These are phyloP conservation scores for Lizonia empirigonia DNA, from an alignment of 2,329 filamentous ascomycete species.

Conservation along the genomic window DNA sequence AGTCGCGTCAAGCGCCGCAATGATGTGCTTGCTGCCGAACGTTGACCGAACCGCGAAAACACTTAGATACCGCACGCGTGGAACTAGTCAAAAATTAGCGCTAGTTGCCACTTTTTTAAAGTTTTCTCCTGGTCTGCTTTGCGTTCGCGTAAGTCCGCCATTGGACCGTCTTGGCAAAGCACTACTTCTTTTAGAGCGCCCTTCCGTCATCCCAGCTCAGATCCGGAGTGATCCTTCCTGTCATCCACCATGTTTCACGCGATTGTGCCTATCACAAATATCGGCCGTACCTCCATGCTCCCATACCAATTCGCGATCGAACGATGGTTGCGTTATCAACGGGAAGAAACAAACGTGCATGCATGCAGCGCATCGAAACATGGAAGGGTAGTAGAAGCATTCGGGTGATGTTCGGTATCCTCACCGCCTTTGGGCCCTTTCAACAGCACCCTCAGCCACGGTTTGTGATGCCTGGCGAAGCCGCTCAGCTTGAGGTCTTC, in stretches of 20 bases:
- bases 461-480: constrained; percentile 5
- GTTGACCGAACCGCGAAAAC: constrained; percentile 34
- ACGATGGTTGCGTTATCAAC: constrained; percentile 13
- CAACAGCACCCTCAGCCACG: constrained; percentile 4
- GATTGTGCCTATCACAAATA: constrained; percentile 17
- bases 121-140: constrained; percentile 27
- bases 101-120: constrained; percentile 37
- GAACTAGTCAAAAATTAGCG: constrained; percentile 29
- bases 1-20: constrained; percentile 34
- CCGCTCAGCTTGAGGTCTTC: constrained; percentile 54
- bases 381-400: constrained; percentile 29
- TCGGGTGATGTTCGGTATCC: constrained; percentile 26
- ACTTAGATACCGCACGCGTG: constrained; percentile 20
- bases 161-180: constrained; percentile 34
- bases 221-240: constrained; percentile 26
- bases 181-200: constrained; percentile 15
- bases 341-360: constrained; percentile 23
- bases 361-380: constrained; percentile 28
- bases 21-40: constrained; percentile 32
- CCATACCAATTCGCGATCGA: constrained; percentile 2
- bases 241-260: constrained; percentile 22
- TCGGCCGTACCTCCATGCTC: constrained; percentile 29
- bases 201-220: constrained; percentile 22
- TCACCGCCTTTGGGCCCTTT: constrained; percentile 14
- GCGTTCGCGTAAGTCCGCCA: constrained; percentile 21